Conservation (phyloP, 2,329 filamentous ascomycete species). For the Cercospora sp. region DNA sequence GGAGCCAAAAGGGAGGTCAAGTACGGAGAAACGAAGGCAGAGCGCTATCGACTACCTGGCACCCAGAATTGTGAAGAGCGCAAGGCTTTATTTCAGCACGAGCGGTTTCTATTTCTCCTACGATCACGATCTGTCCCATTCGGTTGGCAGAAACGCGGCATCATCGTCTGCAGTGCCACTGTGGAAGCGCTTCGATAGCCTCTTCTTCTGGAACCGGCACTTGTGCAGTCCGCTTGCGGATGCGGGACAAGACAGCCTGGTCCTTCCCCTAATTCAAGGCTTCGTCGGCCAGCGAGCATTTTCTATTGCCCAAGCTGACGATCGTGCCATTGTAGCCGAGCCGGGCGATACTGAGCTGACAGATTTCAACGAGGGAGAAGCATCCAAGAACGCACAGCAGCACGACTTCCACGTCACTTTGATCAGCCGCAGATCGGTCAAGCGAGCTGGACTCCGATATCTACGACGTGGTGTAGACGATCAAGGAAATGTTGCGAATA, state of each 20-base stretch:
- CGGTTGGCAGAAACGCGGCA: constrained; percentile 47
- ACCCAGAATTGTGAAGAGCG: constrained; percentile 80
- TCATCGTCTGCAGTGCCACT: constrained; percentile 58
- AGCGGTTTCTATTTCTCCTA: constrained; percentile 94
- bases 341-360: constrained; percentile 20
- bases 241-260: constrained; percentile 67
- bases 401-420: constrained; percentile 75
- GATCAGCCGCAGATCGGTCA: constrained; percentile 83
- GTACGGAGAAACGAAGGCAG: constrained; percentile 6
- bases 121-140: constrained; percentile 84
- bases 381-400: constrained; percentile 16
- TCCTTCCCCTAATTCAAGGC: constrained; percentile 85
- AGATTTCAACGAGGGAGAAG: constrained; percentile 12
- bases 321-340: constrained; percentile 33
- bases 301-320: constrained; percentile 43
- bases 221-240: constrained; percentile 73
- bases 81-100: constrained; percentile 78
- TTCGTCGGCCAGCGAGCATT: constrained; percentile 89
- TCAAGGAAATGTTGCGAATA: constrained; percentile 82
- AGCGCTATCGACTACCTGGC: constrained; percentile 54
- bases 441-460: constrained; percentile 85
- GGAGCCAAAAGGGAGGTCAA: constrained; percentile 4
- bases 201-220: constrained; percentile 88
- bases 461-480: constrained; percentile 88
- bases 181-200: constrained; percentile 66